phyloP scores from a whole-genome alignment of 768 basidiomycete species.

The Mycena haematopus region DNA sequence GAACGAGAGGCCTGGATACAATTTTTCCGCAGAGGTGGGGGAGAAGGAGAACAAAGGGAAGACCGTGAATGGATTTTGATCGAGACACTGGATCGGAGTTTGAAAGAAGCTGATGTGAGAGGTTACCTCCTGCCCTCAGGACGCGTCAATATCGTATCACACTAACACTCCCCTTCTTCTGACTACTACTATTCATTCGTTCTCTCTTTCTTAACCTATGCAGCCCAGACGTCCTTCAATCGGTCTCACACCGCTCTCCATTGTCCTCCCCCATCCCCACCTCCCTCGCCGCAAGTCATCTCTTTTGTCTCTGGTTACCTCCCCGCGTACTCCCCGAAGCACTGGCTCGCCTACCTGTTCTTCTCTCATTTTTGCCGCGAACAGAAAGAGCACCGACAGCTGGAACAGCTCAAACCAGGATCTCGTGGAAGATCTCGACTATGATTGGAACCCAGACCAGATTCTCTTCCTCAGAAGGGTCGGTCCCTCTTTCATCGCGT shows the following conservation, averaged over 20 bases:
- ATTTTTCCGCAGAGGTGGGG: too few species aligned
- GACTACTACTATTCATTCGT: slow-evolving; percentile 31
- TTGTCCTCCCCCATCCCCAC: slow-evolving; percentile 67
- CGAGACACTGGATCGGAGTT: not conserved
- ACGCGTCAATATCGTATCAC: not conserved
- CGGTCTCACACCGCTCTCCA: slow-evolving; percentile 60
- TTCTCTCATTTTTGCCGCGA: slow-evolving; percentile 56
- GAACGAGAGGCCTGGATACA: not conserved
- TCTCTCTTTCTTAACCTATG: slow-evolving; percentile 41
- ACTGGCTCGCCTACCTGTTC: slow-evolving; percentile 61
- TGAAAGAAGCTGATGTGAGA: too few species aligned
- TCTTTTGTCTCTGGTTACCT: slow-evolving; percentile 52
- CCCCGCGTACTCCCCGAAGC: slow-evolving; percentile 67
- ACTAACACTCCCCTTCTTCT: slow-evolving; percentile 10
- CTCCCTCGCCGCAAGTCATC: slow-evolving; percentile 58
- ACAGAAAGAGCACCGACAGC: slow-evolving; percentile 81
- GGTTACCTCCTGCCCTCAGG: slow-evolving; percentile 7
- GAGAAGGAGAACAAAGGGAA: not conserved
- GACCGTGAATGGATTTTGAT: too few species aligned
- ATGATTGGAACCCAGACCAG: slow-evolving; percentile 80
- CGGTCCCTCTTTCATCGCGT: slow-evolving; percentile 35
- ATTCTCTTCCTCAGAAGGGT: slow-evolving; percentile 71
- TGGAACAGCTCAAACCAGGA: slow-evolving; percentile 83
- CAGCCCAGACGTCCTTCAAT: slow-evolving; percentile 58
- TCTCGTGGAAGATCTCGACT: slow-evolving; percentile 66